Percentiles rank a stretch among this genome's conserved stretches.
phyloP scores from a whole-genome alignment of 2,329 filamentous ascomycete species.

The Penicillium sp. region DNA sequence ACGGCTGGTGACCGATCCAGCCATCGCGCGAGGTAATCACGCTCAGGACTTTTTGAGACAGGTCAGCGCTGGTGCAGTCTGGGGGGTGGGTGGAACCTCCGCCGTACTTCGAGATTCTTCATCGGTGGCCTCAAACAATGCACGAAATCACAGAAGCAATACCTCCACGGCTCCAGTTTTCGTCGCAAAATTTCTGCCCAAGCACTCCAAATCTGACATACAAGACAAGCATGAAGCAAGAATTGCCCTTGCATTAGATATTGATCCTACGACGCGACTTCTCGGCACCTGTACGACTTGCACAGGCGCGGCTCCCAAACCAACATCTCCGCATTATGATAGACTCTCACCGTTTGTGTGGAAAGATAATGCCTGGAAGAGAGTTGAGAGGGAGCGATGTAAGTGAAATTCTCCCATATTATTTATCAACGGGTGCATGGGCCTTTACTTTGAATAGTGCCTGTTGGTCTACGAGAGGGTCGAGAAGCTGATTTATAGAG shows the following conservation, averaged over 20 bases:
- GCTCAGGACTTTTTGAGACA: slow-evolving; percentile 36
- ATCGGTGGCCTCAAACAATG: slow-evolving; percentile 53
- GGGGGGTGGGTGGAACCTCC: slow-evolving; percentile 68
- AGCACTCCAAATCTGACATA: slow-evolving; percentile 52
- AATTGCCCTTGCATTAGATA: slow-evolving; percentile 72
- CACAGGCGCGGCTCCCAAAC: slow-evolving; percentile 20
- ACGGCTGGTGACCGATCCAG: slow-evolving; percentile 29
- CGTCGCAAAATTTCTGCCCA: slow-evolving; percentile 51
- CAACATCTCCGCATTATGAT: slow-evolving; percentile 26
- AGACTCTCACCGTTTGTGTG: slow-evolving; percentile 33
- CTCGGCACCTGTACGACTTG: slow-evolving; percentile 49
- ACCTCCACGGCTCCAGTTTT: slow-evolving; percentile 65
- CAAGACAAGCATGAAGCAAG: slow-evolving; percentile 64
- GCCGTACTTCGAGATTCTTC: slow-evolving; percentile 46
- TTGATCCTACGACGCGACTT: slow-evolving; percentile 64
- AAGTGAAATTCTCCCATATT: slow-evolving; percentile 16
- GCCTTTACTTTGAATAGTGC: background rate
- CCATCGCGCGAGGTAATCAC: slow-evolving; percentile 10
- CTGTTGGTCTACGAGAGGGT: background rate
- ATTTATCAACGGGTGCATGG: background rate
- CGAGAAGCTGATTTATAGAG: background rate
- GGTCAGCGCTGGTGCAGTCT: slow-evolving; percentile 64
- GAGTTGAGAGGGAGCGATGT: slow-evolving; percentile 29
- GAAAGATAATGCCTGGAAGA: slow-evolving; percentile 38
- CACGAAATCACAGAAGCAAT: slow-evolving; percentile 59